Conservation (phyloP, 176 grass and related monocot species). For the Musa acuminata region DNA sequence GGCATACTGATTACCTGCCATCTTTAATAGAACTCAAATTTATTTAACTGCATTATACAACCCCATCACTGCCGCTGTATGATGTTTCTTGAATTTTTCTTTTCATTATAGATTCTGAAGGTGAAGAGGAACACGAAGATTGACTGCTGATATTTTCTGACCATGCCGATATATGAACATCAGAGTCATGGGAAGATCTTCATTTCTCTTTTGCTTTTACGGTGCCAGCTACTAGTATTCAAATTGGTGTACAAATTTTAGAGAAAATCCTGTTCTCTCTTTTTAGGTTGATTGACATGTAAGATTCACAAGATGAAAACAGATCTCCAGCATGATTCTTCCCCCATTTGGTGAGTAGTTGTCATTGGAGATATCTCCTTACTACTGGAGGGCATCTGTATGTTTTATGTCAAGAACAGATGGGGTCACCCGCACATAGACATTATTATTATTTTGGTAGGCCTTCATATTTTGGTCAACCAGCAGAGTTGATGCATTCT, state of each 20-base stretch:
- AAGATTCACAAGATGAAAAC: neutral
- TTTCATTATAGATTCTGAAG: constrained; percentile 46
- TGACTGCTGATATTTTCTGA: constrained; percentile 1
- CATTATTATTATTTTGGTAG: neutral
- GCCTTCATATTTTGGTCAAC: neutral
- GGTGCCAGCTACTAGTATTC: neutral
- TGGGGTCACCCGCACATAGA: neutral
- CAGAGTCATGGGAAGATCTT: neutral
- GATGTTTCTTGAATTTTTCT: constrained; percentile 17
- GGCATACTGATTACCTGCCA: too few species aligned
- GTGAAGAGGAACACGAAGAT: constrained; percentile 54
- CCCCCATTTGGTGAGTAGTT: neutral
- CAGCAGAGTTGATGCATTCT: neutral
- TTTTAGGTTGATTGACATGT: neutral
- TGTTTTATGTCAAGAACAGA: neutral
- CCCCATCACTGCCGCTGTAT: neutral
- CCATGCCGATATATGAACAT: neutral
- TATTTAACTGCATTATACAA: too few species aligned
- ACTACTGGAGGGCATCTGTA: neutral
- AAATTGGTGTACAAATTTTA: neutral
- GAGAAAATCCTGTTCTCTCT: neutral
- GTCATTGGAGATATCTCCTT: neutral
- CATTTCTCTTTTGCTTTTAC: neutral
- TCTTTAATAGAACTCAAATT: too few species aligned
- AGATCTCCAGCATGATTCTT: neutral